phyloP scores from a whole-genome alignment of 2,329 filamentous ascomycete genomes.

The Sporothrix pseudoabietina region DNA sequence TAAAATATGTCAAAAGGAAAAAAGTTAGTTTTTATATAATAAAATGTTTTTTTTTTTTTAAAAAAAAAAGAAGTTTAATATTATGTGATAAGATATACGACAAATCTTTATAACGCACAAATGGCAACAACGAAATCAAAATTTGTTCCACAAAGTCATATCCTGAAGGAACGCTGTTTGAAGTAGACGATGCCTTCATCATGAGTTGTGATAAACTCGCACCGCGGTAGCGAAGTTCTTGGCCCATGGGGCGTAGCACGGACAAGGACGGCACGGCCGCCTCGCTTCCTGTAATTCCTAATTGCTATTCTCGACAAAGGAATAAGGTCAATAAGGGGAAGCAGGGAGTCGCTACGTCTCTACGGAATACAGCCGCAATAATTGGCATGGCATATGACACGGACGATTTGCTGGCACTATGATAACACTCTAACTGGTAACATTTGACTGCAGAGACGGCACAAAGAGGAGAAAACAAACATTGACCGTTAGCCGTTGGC shows the following conservation, averaged over 20 bases:
- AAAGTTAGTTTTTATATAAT: too few relatives aligned
- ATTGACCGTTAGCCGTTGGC: not conserved
- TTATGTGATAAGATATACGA: too few relatives aligned
- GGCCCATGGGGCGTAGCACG: not conserved
- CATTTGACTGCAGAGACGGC: slow-evolving; percentile 1
- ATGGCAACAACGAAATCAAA: too few relatives aligned
- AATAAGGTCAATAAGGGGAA: too few relatives aligned
- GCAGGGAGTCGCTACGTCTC: not conserved
- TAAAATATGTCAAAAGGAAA: too few relatives aligned
- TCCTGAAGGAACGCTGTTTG: too few relatives aligned
- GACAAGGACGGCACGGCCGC: not conserved
- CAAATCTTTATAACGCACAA: too few relatives aligned
- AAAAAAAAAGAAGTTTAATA: too few relatives aligned
- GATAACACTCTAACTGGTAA: slow-evolving; percentile 8
- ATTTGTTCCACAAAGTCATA: too few relatives aligned
- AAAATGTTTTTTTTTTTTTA: too few relatives aligned
- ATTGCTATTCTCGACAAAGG: not conserved
- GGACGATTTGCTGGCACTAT: not conserved
- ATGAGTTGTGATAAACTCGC: not conserved
- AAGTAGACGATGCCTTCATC: not conserved
- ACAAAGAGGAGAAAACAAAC: not conserved
- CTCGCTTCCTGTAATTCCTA: not conserved
- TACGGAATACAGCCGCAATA: slow-evolving; percentile 1
- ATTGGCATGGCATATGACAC: slow-evolving; percentile 6
- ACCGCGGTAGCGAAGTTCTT: not conserved